Evolutionary conservation across 2,329 filamentous ascomycete genomes (phyloP), one percentile per base, ranked within the genome.

Genomic region (Fusarium annulatum): DNA sequence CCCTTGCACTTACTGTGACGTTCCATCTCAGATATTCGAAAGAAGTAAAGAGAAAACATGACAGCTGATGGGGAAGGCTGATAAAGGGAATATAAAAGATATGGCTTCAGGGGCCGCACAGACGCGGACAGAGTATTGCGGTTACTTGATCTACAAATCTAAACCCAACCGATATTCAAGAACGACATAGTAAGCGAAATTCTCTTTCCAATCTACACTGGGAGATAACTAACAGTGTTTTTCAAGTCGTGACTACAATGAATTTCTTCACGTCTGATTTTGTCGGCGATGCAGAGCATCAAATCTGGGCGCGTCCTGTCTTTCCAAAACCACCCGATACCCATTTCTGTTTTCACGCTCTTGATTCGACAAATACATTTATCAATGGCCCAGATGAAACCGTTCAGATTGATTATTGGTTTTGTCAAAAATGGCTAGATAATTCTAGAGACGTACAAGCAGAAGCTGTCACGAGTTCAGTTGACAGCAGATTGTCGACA

Each of bases 171-270:
- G 8, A 9, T 30, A 11, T 30, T 10, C 28, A 10, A 30, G 9
- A 30, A 30, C 28, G 28, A 10, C 6, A 48, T 15, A 15, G 46
- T 33, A n/a, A 49, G 46, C n/a, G n/a, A 2, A n/a, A 1, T 9
- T 16, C 8, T 30, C 3, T 11, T 48, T 0, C 2, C 6, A 16
- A 1, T 30, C 2, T 7, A 18, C 14, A 16, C 6, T 15, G 14
- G 16, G 3, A 16, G 1, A n/a, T 10, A 14, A 5, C 28, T 49
- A 3, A 49, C 4, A 11, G 18, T 4, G 0, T 8, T 15, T 16
- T 8, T 8, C 14, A 30, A n/a, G 19, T 11, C 16, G 7, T 12
- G 2, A 15, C 28, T 49, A 15, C 28, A 14, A 49, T 49, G 46
- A 14, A 49, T 16, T 0, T 9, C 15, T 49, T n/a, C 12, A 14